These are phyloP conservation scores for Pezicula rhizophila DNA, from an alignment of 2,329 filamentous ascomycete species.

Conservation along the genomic window DNA sequence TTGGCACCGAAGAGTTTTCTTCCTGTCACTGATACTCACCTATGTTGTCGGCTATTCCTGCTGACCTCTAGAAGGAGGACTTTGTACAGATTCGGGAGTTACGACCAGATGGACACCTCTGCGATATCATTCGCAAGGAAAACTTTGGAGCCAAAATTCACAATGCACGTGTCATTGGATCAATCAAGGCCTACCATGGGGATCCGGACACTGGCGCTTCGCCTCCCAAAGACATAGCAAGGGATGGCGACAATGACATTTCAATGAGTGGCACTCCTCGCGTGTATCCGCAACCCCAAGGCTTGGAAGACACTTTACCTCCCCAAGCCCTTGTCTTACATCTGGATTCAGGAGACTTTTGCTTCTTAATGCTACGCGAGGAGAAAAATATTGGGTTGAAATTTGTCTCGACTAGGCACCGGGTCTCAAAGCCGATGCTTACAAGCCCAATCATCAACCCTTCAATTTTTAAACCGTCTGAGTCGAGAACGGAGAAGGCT, in stretches of 20 bases:
- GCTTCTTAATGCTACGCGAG: slow-evolving; percentile 67
- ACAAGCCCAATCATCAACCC: slow-evolving; percentile 23
- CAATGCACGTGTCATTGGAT: slow-evolving; percentile 70
- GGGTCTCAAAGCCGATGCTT: slow-evolving; percentile 44
- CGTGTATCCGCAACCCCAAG: slow-evolving; percentile 1
- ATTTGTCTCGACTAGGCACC: slow-evolving; percentile 49
- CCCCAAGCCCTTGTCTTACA: slow-evolving; percentile 78
- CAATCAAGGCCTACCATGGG: slow-evolving; percentile 29
- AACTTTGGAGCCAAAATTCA: slow-evolving; percentile 77
- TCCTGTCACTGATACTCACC: neutral
- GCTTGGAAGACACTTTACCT: slow-evolving; percentile 40
- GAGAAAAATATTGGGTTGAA: slow-evolving; percentile 33
- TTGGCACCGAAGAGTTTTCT: neutral
- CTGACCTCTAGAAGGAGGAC: slow-evolving; percentile 50
- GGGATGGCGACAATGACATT: slow-evolving; percentile 26
- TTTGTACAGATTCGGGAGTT: slow-evolving; percentile 79
- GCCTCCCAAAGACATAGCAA: slow-evolving; percentile 26
- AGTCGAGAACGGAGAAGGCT: too few species aligned
- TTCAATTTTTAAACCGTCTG: too few species aligned
- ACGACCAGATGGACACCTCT: slow-evolving; percentile 60
- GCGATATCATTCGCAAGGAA: slow-evolving; percentile 68
- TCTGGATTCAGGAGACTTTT: slow-evolving; percentile 64
- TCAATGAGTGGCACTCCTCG: too few species aligned
- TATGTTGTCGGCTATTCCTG: neutral
- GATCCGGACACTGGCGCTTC: slow-evolving; percentile 27